Percentiles rank a stretch among this genome's conserved stretches.
Conservation (phyloP, 305 asterid species). For the Salvia sclarea region DNA sequence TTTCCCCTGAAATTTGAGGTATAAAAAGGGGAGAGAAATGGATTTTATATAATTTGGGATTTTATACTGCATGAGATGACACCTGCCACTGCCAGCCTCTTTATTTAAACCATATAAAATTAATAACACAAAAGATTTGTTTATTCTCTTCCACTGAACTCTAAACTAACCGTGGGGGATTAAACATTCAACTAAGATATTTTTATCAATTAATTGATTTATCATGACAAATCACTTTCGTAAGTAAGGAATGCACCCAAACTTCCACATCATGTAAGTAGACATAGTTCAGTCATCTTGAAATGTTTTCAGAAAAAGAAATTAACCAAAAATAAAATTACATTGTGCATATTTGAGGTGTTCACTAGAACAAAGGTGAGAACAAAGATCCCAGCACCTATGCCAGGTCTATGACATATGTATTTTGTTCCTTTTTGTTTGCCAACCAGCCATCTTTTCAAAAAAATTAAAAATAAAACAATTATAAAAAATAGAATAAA, state of each 20-base stretch:
- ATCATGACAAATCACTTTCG: neutral
- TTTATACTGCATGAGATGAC: neutral
- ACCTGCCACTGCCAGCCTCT: conserved; percentile 1
- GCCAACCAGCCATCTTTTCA: conserved; percentile 15
- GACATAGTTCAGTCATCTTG: neutral
- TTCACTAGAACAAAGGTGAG: conserved; percentile 21
- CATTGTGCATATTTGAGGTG: conserved; percentile 1
- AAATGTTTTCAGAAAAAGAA: neutral
- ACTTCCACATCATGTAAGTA: neutral
- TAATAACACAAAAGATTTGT: neutral
- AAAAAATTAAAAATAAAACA: neutral
- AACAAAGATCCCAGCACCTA: conserved; percentile 26
- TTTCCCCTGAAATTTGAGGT: neutral
- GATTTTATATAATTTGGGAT: too few species aligned
- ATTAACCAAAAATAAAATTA: too few species aligned
- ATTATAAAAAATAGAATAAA: neutral
- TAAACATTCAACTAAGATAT: neutral
- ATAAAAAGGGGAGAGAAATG: neutral
- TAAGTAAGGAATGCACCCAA: too few species aligned
- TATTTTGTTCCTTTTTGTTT: conserved; percentile 19
- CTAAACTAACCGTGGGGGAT: neutral
- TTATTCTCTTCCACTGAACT: neutral
- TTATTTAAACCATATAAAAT: neutral
- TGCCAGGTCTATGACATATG: conserved; percentile 22
- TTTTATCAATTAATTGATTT: neutral